Evolutionary conservation across 495 filamentous ascomycete genomes (phyloP).

Genomic region (Annulohypoxylon nitens): DNA sequence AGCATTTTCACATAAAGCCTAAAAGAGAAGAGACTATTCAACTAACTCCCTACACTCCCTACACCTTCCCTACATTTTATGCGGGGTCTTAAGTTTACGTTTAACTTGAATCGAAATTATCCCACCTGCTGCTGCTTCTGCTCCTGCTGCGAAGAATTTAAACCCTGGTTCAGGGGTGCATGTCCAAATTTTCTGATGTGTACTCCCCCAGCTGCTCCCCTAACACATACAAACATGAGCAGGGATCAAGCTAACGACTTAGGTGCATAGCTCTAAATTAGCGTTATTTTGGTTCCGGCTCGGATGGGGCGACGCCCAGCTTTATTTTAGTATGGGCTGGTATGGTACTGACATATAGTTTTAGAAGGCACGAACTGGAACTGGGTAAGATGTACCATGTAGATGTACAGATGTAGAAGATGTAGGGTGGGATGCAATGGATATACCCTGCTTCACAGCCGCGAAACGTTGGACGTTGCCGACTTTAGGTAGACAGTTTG

Average conservation of each 20-base stretch:
- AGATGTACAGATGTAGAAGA: neutral
- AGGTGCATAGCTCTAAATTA: conserved; percentile 30
- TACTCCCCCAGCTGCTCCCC: conserved; percentile 11
- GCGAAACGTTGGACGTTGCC: conserved; percentile 39
- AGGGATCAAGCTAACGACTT: conserved; percentile 20
- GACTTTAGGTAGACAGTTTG: neutral
- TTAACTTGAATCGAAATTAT: conserved; percentile 5
- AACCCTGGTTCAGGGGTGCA: conserved; percentile 45
- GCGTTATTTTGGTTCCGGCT: conserved; percentile 25
- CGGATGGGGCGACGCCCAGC: conserved; percentile 35
- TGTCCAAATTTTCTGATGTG: conserved; percentile 5
- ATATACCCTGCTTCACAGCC: conserved; percentile 32
- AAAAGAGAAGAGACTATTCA: neutral
- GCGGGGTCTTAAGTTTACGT: conserved; percentile 12
- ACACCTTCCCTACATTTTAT: neutral
- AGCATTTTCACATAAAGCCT: neutral
- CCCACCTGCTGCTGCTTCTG: neutral
- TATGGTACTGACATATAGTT: neutral
- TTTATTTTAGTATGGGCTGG: neutral
- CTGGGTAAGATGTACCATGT: conserved; percentile 1
- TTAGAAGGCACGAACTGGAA: conserved; percentile 14
- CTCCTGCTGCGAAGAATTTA: conserved; percentile 23
- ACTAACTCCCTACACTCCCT: neutral
- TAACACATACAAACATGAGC: conserved; percentile 7
- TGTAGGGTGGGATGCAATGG: conserved; percentile 17